Evolutionary conservation across 2,329 filamentous ascomycete species (phyloP).

Genomic region (Clonostachys chloroleuca): DNA sequence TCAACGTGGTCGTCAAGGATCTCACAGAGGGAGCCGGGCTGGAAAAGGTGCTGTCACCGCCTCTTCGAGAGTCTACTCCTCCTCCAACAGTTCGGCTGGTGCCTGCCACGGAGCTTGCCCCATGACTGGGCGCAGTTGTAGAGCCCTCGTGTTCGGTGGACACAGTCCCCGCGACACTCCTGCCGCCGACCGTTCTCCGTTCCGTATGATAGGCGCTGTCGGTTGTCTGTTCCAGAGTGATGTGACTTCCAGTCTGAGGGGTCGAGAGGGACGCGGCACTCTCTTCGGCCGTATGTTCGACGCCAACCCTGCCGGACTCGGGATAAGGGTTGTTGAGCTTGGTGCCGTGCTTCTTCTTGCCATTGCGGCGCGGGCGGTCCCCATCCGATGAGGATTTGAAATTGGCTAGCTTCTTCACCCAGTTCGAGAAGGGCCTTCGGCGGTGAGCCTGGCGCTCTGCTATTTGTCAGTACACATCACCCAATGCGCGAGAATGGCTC

Average conservation of each 20-base stretch:
- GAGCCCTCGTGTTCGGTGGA: conserved; percentile 79
- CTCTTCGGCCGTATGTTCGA: conserved; percentile 19
- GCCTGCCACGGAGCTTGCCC: conserved; percentile 60
- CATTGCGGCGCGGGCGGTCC: conserved; percentile 33
- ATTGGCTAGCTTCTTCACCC: conserved; percentile 90
- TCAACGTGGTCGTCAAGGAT: conserved; percentile 78
- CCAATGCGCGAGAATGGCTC: too few relatives aligned
- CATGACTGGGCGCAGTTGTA: conserved; percentile 71
- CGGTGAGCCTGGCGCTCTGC: conserved; percentile 60
- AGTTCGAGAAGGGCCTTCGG: conserved; percentile 82
- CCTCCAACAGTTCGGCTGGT: conserved; percentile 68
- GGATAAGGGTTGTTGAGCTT: conserved; percentile 91
- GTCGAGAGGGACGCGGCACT: conserved; percentile 53
- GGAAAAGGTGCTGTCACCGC: conserved; percentile 73
- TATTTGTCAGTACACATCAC: background rate
- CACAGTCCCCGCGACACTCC: conserved; percentile 70
- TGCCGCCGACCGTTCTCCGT: background rate
- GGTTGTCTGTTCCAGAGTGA: conserved; percentile 43
- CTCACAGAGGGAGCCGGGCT: conserved; percentile 77
- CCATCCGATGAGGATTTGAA: conserved; percentile 72
- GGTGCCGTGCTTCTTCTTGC: conserved; percentile 48
- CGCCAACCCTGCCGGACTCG: conserved; percentile 60
- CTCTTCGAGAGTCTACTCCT: conserved; percentile 63
- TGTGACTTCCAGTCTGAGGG: conserved; percentile 46
- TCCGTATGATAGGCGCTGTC: background rate